Evolutionary conservation across 192 early-diverging fungal species (phyloP).

Genomic region (Coemansia sp.): DNA sequence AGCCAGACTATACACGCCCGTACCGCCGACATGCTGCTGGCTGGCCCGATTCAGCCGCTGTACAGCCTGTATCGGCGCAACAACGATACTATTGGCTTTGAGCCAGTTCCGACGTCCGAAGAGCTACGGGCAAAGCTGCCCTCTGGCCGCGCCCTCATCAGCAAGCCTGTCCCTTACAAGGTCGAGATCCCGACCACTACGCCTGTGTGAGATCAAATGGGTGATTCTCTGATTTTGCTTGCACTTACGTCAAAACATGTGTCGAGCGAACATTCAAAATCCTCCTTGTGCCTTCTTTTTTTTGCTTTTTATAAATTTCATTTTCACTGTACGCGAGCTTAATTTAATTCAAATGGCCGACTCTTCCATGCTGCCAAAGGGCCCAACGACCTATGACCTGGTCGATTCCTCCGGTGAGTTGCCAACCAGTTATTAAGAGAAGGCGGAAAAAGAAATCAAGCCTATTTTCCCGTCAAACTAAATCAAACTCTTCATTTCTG

Average conservation of each 20-base stretch:
- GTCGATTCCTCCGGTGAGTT: slow-evolving; percentile 29
- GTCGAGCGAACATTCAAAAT: not conserved
- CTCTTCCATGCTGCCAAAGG: slow-evolving; percentile 15
- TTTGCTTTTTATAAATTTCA: not conserved
- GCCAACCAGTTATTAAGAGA: not conserved
- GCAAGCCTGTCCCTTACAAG: slow-evolving; percentile 32
- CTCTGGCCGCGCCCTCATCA: slow-evolving; percentile 47
- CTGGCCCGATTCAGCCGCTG: slow-evolving; percentile 44
- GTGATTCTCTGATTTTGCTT: slow-evolving; percentile 9
- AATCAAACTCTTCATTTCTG: slow-evolving; percentile 1
- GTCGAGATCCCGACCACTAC: not conserved
- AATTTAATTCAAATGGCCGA: slow-evolving; percentile 13
- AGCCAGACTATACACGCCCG: slow-evolving; percentile 44
- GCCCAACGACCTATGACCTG: slow-evolving; percentile 38
- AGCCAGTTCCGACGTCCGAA: slow-evolving; percentile 47
- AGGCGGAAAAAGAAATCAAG: not conserved
- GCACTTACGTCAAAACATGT: not conserved
- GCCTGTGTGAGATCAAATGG: not conserved
- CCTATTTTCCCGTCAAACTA: not conserved
- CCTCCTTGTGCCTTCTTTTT: not conserved
- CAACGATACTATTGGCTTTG: slow-evolving; percentile 59
- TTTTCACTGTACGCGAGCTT: not conserved
- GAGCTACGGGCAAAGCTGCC: slow-evolving; percentile 50
- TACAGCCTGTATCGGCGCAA: slow-evolving; percentile 57
- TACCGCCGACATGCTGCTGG: slow-evolving; percentile 47